These are phyloP conservation scores for Botryotinia convoluta DNA, from an alignment of 2,329 filamentous ascomycete species.

Conservation along the genomic window DNA sequence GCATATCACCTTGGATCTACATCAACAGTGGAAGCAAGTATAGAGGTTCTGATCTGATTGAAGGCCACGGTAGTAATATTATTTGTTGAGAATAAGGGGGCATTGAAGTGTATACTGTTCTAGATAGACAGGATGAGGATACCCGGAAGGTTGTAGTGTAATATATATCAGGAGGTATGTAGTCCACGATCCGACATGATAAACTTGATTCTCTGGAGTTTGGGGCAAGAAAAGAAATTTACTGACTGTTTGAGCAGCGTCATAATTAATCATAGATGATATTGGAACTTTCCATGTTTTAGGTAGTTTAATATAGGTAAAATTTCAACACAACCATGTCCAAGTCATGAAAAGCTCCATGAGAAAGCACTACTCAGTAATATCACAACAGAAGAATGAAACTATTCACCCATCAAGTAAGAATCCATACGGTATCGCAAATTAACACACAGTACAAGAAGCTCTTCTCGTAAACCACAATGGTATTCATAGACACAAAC, in stretches of 20 bases:
- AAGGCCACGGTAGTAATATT: slow-evolving; percentile 87
- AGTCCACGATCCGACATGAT: neutral
- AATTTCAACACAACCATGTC: neutral
- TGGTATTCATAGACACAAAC: neutral
- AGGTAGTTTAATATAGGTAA: neutral
- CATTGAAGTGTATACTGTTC: neutral
- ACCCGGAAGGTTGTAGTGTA: neutral
- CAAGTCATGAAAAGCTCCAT: neutral
- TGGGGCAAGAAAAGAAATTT: too few species aligned
- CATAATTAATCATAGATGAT: neutral
- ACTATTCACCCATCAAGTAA: neutral
- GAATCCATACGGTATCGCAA: neutral
- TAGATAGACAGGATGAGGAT: neutral
- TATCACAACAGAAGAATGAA: neutral
- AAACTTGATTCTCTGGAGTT: neutral
- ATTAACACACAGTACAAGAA: neutral
- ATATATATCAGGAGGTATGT: neutral
- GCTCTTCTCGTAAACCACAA: neutral
- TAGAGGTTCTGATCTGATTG: slow-evolving; percentile 90
- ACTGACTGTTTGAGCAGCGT: neutral
- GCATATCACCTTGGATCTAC: neutral
- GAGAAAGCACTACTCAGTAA: neutral
- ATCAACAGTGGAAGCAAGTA: slow-evolving; percentile 79
- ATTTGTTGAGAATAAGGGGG: slow-evolving; percentile 60
- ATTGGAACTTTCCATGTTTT: neutral